Evolutionary conservation across 495 filamentous ascomycete genomes (phyloP).

Genomic region (Stereocaulon alpinum): DNA sequence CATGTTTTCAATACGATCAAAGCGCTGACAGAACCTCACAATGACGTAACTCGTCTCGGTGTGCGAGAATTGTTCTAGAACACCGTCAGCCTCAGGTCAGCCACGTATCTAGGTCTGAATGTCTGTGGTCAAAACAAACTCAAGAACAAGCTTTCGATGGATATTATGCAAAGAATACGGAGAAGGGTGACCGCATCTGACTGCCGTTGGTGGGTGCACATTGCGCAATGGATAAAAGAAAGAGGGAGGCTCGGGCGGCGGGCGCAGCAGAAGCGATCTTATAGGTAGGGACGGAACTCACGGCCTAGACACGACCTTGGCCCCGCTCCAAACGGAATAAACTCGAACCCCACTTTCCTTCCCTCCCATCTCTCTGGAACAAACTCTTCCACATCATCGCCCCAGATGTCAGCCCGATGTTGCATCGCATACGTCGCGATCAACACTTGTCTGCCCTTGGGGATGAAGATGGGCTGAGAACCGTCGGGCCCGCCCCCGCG

Average conservation of each 20-base stretch:
- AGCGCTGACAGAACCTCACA: slow-evolving; percentile 48
- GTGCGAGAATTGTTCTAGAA: slow-evolving; percentile 38
- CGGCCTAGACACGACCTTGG: slow-evolving; percentile 39
- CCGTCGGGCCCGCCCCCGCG: slow-evolving; percentile 58
- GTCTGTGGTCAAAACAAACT: neutral
- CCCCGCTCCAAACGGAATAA: slow-evolving; percentile 48
- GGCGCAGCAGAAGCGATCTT: neutral
- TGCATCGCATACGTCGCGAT: slow-evolving; percentile 43
- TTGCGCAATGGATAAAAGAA: slow-evolving; percentile 13
- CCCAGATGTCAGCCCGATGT: slow-evolving; percentile 47
- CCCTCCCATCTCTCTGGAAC: slow-evolving; percentile 49
- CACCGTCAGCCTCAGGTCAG: neutral
- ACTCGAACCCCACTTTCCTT: slow-evolving; percentile 41
- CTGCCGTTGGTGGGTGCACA: neutral
- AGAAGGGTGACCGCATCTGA: neutral
- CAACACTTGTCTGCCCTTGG: slow-evolving; percentile 35
- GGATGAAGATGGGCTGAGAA: slow-evolving; percentile 39
- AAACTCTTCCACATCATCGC: slow-evolving; percentile 43
- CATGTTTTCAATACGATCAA: slow-evolving; percentile 36
- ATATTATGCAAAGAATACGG: slow-evolving; percentile 34
- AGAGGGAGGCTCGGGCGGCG: neutral
- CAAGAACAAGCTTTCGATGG: slow-evolving; percentile 28
- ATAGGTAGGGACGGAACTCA: neutral
- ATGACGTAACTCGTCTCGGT: slow-evolving; percentile 39
- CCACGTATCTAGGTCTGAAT: neutral